Evolutionary conservation across 495 filamentous ascomycete species (phyloP), one percentile per base, ranked within the genome.

Genomic region (Lasiosphaeria hispida): DNA sequence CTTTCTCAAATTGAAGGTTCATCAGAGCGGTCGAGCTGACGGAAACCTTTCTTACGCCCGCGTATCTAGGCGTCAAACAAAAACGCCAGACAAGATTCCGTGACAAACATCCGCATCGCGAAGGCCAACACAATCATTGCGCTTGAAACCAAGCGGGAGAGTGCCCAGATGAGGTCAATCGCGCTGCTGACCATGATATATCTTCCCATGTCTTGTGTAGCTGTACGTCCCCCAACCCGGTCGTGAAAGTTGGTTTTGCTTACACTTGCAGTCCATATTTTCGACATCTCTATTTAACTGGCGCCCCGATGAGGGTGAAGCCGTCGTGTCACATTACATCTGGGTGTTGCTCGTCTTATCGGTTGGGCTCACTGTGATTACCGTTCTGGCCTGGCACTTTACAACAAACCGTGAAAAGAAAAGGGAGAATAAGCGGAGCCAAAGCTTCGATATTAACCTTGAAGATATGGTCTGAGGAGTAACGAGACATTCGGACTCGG

Each of bases 151-250:
- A 43, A 55, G 51, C 3, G 15, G 2, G 50, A 60, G 34, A 60
- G 40, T 4, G 17, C 50, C 39, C 50, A 55, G 58, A 60, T 60
- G 58, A n/a, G 58, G 33, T 55, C 42, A 0, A 60, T 60, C 35
- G 58, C 58, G 13, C n/a, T 60, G 2, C 15, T 60, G 8, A 45
- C 37, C 11, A 60, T 60, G 58, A 43, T 60, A 13, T 60, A 53
- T 13, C 37, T 60, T 3, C 58, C 58, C 2, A 11, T 60, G 17
- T 55, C 50, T 7, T 60, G 58, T 37, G 58, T 60, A 23, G 58
- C 37, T 15, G 58, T 60, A 48, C 18, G 58, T 55, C 18, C 17
- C 19, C 7, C 3, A 18, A 2, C 8, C 43, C 17, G 11, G 11
- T n/a, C 4, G 35, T 11, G 13, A 39, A 43, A 13, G 33, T 23